A percentile compares a stretch with the other conserved stretches of the same genome.
Evolutionary conservation across 805 yeast species (phyloP).

Genomic region (Pachysolen tannophilus): DNA sequence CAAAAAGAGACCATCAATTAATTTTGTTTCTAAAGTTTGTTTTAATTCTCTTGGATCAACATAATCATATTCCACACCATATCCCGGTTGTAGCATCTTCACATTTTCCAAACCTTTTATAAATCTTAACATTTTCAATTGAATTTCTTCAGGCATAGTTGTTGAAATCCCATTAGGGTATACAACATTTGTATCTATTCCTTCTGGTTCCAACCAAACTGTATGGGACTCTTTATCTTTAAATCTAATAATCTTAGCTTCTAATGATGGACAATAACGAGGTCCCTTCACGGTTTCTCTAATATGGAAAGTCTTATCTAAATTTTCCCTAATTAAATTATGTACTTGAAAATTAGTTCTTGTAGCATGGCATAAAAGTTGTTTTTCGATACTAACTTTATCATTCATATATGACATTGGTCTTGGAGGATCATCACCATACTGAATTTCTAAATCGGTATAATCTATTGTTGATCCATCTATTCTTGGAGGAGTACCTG

Average conservation of each 20-base stretch:
- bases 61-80: slow-evolving; percentile 98
- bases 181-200: slow-evolving; percentile 74
- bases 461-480: slow-evolving; percentile 68
- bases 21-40: slow-evolving; percentile 73
- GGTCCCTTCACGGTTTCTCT: slow-evolving; percentile 95
- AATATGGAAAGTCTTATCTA: slow-evolving; percentile 82
- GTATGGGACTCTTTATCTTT: slow-evolving; percentile 68
- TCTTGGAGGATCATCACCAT: slow-evolving; percentile 76
- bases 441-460: slow-evolving; percentile 51
- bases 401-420: slow-evolving; percentile 88
- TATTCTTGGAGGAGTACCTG: slow-evolving; percentile 95
- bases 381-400: slow-evolving; percentile 48
- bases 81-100: slow-evolving; percentile 88
- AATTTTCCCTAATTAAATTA: slow-evolving; percentile 54
- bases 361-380: slow-evolving; percentile 70
- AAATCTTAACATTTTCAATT: slow-evolving; percentile 59
- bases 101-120: slow-evolving; percentile 89
- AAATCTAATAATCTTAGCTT: slow-evolving; percentile 78
- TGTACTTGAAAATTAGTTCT: slow-evolving; percentile 72
- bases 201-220: slow-evolving; percentile 97
- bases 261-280: slow-evolving; percentile 94
- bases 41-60: slow-evolving; percentile 86
- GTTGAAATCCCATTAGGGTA: slow-evolving; percentile 96
- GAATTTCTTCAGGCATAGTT: slow-evolving; percentile 94
- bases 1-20: slow-evolving; percentile 66